Conservation (phyloP, 2,329 filamentous ascomycete species). For the Alternaria triticina region DNA sequence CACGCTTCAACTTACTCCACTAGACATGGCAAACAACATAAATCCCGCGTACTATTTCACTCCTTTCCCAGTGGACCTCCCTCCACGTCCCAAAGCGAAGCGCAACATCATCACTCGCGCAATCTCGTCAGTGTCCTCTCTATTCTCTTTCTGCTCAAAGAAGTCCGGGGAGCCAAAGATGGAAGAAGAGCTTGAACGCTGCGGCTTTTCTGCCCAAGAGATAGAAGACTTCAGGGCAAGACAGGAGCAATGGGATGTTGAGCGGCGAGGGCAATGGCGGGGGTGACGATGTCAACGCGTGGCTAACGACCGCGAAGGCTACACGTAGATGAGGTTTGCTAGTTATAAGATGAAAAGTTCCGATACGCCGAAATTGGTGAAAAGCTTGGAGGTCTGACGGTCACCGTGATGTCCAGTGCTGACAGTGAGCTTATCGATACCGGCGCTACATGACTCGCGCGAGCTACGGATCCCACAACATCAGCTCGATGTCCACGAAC, state of each 20-base stretch:
- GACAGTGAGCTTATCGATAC: conserved; percentile 5
- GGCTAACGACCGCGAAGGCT: neutral
- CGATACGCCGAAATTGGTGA: neutral
- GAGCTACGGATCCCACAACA: neutral
- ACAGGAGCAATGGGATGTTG: neutral
- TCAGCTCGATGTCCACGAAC: neutral
- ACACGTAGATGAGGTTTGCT: too few species aligned
- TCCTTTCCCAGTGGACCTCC: neutral
- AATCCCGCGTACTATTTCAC: neutral
- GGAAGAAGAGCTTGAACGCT: neutral
- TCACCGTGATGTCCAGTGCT: neutral
- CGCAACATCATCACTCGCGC: neutral
- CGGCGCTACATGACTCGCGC: conserved; percentile 2
- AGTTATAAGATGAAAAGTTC: neutral
- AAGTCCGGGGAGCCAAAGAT: neutral
- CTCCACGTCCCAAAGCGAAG: neutral
- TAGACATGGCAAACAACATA: neutral
- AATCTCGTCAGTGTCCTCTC: neutral
- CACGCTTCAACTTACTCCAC: neutral
- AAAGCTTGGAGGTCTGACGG: neutral
- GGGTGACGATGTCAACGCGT: neutral
- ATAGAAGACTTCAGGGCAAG: neutral
- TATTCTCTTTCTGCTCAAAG: neutral
- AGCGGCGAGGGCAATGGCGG: neutral
- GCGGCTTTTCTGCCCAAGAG: neutral